Evolutionary conservation across 495 filamentous ascomycete species (phyloP), one percentile per base, ranked within the genome.

Genomic region (Penicillium nucicola): DNA sequence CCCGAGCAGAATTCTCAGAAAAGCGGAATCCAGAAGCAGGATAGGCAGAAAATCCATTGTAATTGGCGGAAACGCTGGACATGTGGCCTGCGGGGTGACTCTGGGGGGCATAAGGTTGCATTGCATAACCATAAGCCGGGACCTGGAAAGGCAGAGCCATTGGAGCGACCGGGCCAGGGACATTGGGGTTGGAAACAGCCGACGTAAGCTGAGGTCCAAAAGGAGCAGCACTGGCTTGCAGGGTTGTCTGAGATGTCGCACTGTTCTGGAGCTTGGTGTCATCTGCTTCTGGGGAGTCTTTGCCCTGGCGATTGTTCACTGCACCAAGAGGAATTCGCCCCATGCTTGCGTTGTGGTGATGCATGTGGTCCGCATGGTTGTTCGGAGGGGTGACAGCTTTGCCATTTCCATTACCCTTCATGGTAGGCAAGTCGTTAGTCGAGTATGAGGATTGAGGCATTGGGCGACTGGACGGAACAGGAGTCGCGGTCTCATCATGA

Each of bases 401-500:
- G 39, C 71, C 70, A 62, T 67, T 60, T 32, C 69, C 65, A 62
- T 75, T 73, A 23, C 70, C 83, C 76, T 91, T 93, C 55, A 90
- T 74, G 1, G 91, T 95, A n/a, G 92, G 88, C 4, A 97, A 72
- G 58, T 97, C 93, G 64, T 85, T 88, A 17, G 90, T 85, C 2
- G 93, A 97, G 69, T 89, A 97, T 2, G 92, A 96, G 3, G 87
- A 84, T 67, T 91, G 87, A 11, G 65, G 55, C 6, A 43, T 55
- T 5, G 72, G 72, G 19, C 68, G 69, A 56, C 43, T 64, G 1
- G 69, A 65, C 1, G 66, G 30, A 22, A 54, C 50, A 15, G 68
- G 42, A 13, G 62, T 55, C n/a, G 56, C 41, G 6, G 42, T 45
- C 12, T 73, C 70, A 20, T 61, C 53, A 8, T 31, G 55, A 11